phyloP scores from a whole-genome alignment of 139 green algal genomes.

The Ostreobium quekettii region DNA sequence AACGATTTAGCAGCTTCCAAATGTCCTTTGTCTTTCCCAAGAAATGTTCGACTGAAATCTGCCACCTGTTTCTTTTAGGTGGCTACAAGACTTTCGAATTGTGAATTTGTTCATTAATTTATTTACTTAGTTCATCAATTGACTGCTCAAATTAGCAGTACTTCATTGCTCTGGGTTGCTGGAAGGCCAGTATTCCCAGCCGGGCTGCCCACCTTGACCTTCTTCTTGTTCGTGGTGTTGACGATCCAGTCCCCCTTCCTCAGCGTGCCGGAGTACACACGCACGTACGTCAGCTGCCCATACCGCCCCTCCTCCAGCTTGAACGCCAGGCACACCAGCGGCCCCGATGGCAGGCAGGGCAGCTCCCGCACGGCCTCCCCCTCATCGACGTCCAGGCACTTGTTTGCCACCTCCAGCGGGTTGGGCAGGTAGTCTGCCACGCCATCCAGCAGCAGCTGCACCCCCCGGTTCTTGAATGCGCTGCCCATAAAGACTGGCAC shows the following conservation, averaged over 20 bases:
- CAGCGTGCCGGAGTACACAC: slow-evolving; percentile 86
- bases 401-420: slow-evolving; percentile 67
- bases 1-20: too few relatives aligned
- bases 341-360: slow-evolving; percentile 23
- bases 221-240: slow-evolving; percentile 68
- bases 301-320: slow-evolving; percentile 97
- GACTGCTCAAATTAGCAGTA: too few relatives aligned
- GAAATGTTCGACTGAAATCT: too few relatives aligned
- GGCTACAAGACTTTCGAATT: too few relatives aligned
- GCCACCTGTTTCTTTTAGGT: too few relatives aligned
- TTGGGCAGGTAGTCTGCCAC: slow-evolving; percentile 88
- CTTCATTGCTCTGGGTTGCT: too few relatives aligned
- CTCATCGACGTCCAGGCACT: slow-evolving; percentile 59
- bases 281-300: slow-evolving; percentile 96
- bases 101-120: too few relatives aligned
- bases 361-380: slow-evolving; percentile 34
- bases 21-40: too few relatives aligned
- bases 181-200: neutral
- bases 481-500: slow-evolving; percentile 94
- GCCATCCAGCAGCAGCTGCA: slow-evolving; percentile 46
- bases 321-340: slow-evolving; percentile 81
- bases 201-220: slow-evolving; percentile 34
- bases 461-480: slow-evolving; percentile 83
- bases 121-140: too few relatives aligned
- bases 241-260: slow-evolving; percentile 67